phyloP scores from a whole-genome alignment of 139 green algal genomes.

The Chlorella sp. region DNA sequence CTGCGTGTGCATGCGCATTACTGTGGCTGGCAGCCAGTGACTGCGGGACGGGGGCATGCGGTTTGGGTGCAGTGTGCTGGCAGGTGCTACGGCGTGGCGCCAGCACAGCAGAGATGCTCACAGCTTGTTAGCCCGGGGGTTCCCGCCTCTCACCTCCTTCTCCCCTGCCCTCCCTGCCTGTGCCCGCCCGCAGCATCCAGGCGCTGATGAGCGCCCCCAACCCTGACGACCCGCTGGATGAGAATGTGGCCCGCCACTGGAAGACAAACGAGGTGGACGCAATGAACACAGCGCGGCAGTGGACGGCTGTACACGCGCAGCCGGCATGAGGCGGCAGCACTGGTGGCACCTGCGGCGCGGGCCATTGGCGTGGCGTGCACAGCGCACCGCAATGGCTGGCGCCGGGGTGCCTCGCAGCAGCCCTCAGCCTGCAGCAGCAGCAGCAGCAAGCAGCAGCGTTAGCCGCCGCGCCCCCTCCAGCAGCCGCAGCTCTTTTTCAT shows the following conservation, averaged over 20 bases:
- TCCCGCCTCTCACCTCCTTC: too few relatives aligned
- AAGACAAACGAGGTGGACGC: conserved; percentile 93
- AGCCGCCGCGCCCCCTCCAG: background rate
- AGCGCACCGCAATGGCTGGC: background rate
- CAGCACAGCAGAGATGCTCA: background rate
- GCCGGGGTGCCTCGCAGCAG: background rate
- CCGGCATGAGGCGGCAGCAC: background rate
- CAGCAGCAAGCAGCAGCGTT: background rate
- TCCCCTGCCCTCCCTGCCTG: background rate
- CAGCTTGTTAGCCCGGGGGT: too few relatives aligned
- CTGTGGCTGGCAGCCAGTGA: background rate
- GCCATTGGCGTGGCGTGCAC: background rate
- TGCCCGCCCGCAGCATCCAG: conserved; percentile 82
- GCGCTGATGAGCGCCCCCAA: conserved; percentile 97
- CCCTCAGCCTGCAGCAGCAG: background rate
- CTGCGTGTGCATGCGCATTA: background rate
- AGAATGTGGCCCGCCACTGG: conserved; percentile 98
- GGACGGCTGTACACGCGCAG: conserved; percentile 27
- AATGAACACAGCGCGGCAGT: conserved; percentile 65
- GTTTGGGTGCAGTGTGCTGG: background rate
- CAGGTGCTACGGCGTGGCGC: background rate
- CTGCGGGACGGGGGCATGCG: background rate
- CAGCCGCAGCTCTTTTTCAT: background rate
- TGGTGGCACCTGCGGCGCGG: background rate
- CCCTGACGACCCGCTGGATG: conserved; percentile 97